These are phyloP conservation scores for Linnemannia exigua DNA, from an alignment of 192 early-diverging fungal genomes.

Conservation along the genomic window DNA sequence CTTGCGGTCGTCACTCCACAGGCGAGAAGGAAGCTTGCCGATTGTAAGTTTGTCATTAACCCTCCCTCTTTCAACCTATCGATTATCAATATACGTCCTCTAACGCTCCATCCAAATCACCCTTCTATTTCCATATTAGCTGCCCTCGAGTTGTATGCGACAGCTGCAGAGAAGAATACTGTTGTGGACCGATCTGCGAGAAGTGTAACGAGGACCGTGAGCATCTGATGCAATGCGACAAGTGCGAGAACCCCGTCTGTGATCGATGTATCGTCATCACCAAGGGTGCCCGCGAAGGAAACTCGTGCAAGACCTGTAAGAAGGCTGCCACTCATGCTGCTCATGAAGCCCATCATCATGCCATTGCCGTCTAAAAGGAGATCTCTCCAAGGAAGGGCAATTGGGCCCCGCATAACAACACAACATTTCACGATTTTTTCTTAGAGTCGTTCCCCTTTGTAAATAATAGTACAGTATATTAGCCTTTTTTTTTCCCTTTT, in stretches of 20 bases:
- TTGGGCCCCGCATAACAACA: background rate
- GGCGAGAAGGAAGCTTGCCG: conserved; percentile 57
- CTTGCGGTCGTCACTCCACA: conserved; percentile 52
- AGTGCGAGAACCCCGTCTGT: conserved; percentile 48
- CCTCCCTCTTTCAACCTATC: background rate
- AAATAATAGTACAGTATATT: background rate
- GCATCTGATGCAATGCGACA: conserved; percentile 51
- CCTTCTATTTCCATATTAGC: conserved; percentile 13
- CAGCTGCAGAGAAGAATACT: conserved; percentile 56
- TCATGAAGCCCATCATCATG: background rate
- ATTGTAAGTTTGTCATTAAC: conserved; percentile 39
- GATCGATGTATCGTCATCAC: conserved; percentile 55
- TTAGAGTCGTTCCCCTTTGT: background rate
- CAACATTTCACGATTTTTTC: background rate
- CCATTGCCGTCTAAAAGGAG: conserved; percentile 15
- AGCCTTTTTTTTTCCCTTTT: background rate
- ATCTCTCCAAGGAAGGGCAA: background rate
- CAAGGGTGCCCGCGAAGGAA: conserved; percentile 48
- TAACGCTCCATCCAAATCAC: background rate
- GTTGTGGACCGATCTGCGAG: conserved; percentile 55
- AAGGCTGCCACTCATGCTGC: background rate
- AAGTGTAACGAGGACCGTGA: conserved; percentile 40
- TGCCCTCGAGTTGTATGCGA: conserved; percentile 55
- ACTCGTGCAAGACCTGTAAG: conserved; percentile 53
- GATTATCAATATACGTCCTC: background rate